Evolutionary conservation across 2,329 filamentous ascomycete genomes (phyloP).

Genomic region (Mycosphaerella sp.): DNA sequence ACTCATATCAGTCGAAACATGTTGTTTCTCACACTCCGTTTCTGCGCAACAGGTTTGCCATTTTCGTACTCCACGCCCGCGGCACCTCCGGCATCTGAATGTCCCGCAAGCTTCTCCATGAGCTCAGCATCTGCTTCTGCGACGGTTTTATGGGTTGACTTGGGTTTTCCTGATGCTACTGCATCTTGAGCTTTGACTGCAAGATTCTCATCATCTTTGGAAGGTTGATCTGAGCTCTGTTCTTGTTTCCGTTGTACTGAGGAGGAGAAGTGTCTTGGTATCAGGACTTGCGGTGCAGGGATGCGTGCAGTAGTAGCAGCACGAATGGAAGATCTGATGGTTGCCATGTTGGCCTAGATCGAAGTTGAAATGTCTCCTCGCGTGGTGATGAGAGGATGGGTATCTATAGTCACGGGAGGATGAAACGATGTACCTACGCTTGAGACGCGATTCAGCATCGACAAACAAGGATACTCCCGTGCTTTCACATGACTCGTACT

Average conservation of each 20-base stretch:
- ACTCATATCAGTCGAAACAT: conserved; percentile 66
- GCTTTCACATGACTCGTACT: not conserved
- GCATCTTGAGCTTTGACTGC: conserved; percentile 15
- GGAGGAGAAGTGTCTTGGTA: not conserved
- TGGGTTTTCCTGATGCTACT: conserved; percentile 12
- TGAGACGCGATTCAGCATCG: not conserved
- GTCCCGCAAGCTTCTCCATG: conserved; percentile 56
- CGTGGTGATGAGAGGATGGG: too few species aligned
- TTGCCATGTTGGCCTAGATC: not conserved
- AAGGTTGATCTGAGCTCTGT: conserved; percentile 2
- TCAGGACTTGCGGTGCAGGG: not conserved
- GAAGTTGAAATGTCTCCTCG: too few species aligned
- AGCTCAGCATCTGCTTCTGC: conserved; percentile 62
- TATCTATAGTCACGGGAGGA: too few species aligned
- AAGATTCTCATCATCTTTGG: conserved; percentile 18
- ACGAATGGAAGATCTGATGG: not conserved
- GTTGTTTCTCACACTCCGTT: conserved; percentile 65
- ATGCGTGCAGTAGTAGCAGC: not conserved
- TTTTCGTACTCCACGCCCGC: conserved; percentile 69
- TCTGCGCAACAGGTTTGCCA: conserved; percentile 65
- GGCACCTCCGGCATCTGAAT: conserved; percentile 63
- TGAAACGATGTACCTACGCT: not conserved
- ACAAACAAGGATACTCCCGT: not conserved
- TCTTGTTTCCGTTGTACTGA: not conserved
- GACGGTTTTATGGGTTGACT: conserved; percentile 46